A percentile compares a stretch with the other conserved stretches of the same genome.
Conservation (phyloP, 1,284 basidiomycete genomes). For the Leccinum holopus region DNA sequence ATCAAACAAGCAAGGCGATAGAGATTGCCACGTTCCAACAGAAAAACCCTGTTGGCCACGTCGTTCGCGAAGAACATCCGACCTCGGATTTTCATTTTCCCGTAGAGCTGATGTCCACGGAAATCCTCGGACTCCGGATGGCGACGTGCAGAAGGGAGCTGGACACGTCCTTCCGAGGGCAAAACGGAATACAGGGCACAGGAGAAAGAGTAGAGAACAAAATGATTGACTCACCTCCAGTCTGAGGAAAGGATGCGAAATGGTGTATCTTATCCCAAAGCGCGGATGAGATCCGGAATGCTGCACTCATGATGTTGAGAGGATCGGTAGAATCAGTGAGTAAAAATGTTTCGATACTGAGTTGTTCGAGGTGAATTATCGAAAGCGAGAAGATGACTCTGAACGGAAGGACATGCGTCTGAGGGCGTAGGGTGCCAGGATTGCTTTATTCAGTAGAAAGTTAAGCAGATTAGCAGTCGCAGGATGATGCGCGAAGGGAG, state of each 20-base stretch:
- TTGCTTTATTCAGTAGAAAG: conserved; percentile 5
- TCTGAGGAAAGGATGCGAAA: conserved; percentile 92
- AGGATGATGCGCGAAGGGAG: neutral
- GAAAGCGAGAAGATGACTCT: conserved; percentile 7
- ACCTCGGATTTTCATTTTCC: neutral
- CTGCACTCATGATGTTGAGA: conserved; percentile 24
- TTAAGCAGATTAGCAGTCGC: neutral
- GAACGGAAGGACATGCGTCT: conserved; percentile 24
- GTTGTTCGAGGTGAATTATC: conserved; percentile 14
- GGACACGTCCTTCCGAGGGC: neutral
- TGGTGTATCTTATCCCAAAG: conserved; percentile 94
- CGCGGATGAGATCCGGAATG: conserved; percentile 69
- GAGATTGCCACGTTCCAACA: neutral
- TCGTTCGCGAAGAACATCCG: neutral
- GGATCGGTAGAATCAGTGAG: neutral
- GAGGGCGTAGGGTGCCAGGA: conserved; percentile 25
- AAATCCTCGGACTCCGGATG: neutral
- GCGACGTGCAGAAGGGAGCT: neutral
- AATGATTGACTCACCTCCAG: conserved; percentile 74
- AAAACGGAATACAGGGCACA: too few relatives aligned
- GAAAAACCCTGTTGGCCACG: neutral
- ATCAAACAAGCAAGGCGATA: neutral
- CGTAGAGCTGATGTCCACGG: conserved; percentile 4
- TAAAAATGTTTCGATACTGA: conserved; percentile 1
- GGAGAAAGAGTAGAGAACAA: conserved; percentile 48